A percentile compares a stretch with the other conserved stretches of the same genome.
These are phyloP conservation scores for Rhynchospora breviuscula DNA, from an alignment of 176 grass and related monocot genomes.

Conservation along the genomic window DNA sequence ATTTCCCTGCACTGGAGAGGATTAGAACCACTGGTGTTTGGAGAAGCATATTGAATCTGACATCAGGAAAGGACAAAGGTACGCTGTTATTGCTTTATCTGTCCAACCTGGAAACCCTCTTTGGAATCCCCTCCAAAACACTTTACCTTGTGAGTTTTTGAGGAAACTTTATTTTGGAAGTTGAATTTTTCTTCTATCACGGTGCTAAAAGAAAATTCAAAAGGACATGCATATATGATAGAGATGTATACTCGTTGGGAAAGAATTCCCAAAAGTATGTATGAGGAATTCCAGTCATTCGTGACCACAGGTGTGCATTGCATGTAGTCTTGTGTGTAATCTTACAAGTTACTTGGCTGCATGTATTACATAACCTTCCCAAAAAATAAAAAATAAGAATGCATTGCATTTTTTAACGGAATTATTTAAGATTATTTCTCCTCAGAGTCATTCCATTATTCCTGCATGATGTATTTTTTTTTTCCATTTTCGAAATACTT, in stretches of 20 bases:
- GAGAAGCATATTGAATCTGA: neutral
- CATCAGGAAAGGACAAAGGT: neutral
- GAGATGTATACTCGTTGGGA: neutral
- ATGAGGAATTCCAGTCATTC: neutral
- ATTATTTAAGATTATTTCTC: too few relatives aligned
- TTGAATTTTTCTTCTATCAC: neutral
- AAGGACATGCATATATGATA: neutral
- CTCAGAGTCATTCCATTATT: too few relatives aligned
- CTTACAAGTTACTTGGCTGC: neutral
- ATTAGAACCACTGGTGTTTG: neutral
- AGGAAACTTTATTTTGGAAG: neutral
- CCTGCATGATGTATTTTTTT: too few relatives aligned
- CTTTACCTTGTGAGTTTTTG: neutral
- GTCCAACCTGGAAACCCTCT: neutral
- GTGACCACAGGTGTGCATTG: neutral
- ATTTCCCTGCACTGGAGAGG: neutral
- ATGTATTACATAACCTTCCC: neutral
- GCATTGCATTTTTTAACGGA: too few relatives aligned
- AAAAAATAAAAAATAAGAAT: too few relatives aligned
- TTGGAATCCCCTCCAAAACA: neutral
- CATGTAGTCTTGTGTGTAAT: neutral
- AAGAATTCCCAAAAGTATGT: neutral
- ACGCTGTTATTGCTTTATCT: conserved; percentile 10
- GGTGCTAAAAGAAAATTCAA: neutral
- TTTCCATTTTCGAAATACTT: too few relatives aligned